Evolutionary conservation across 1,284 basidiomycete species (phyloP), one percentile per base, ranked within the genome.

Genomic region (Leccinum subrobustum): DNA sequence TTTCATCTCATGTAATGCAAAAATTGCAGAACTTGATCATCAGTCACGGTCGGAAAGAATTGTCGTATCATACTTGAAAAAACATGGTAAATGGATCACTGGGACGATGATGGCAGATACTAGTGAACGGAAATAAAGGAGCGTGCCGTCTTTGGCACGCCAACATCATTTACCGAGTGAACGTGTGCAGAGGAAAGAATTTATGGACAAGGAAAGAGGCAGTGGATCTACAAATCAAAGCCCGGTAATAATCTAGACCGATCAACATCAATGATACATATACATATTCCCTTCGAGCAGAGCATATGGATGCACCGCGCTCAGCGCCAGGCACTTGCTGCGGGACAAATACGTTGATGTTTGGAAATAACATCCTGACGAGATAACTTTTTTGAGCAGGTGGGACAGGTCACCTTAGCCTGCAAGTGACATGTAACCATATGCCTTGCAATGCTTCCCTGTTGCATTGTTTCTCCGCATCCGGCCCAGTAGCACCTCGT

Each of bases 381-480:
- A 29, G 71, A 70, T 42, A 70, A 29, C 50, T 72, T 70, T 54
- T 70, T 73, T 55, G 39, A 71, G 60, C 71, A 70, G 65, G 65
- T 63, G 2, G 69, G 68, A 44, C 69, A 70, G 3, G 68, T 69
- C 44, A 73, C 69, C 50, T 73, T 70, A 1, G 68, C 67, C 54
- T 69, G 69, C 3, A 70, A 57, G 53, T 70, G 71, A 56, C 71
- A 69, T 7, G 70, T 66, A 25, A 70, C 71, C 65, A 69, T 57
- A 35, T 70, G 71, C 31, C 71, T 69, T n/a, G 70, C 71, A 20
- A 70, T 68, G 56, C 70, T 70, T 25, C 71, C 71, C 52, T 71
- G 70, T 11, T 73, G 69, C 69, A 70, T 70, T 16, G 18, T 63
- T 39, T 67, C 65, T 27, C 44, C 50, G 33, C 69, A 70, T 54